Conservation (phyloP, 352 stramenopile species). For the Globisporangium carolinianum region DNA sequence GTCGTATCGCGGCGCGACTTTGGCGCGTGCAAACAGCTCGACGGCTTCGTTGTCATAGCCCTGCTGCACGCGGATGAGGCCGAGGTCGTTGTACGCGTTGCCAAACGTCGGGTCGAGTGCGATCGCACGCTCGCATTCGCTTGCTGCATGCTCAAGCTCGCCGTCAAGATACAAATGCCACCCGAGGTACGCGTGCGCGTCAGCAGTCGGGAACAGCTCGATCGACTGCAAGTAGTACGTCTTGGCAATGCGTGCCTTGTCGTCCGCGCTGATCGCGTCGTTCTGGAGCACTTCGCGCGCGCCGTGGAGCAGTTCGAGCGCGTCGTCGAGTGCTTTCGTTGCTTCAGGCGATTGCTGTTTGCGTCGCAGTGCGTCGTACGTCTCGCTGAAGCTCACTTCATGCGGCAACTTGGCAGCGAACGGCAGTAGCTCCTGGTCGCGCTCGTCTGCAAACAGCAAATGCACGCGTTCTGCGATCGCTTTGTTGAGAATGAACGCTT, state of each 20-base stretch:
- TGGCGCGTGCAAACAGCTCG: slow-evolving; percentile 56
- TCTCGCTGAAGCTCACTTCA: slow-evolving; percentile 35
- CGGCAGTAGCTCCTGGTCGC: slow-evolving; percentile 31
- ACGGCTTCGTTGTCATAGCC: slow-evolving; percentile 47
- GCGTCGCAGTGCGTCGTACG: slow-evolving; percentile 40
- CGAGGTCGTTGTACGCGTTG: slow-evolving; percentile 72
- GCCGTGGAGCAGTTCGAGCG: slow-evolving; percentile 51
- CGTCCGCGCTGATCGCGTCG: slow-evolving; percentile 27
- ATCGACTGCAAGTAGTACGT: slow-evolving; percentile 66
- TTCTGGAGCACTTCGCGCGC: slow-evolving; percentile 38
- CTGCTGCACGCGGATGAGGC: slow-evolving; percentile 53
- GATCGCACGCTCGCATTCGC: slow-evolving; percentile 55
- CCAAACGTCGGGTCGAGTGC: slow-evolving; percentile 60
- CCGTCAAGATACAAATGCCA: slow-evolving; percentile 65
- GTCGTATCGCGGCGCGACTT: slow-evolving; percentile 50
- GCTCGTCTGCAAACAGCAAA: slow-evolving; percentile 43
- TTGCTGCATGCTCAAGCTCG: slow-evolving; percentile 39
- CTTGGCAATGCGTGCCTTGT: slow-evolving; percentile 54
- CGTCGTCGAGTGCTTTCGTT: slow-evolving; percentile 26
- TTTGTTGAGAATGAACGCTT: slow-evolving; percentile 61
- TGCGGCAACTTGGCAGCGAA: slow-evolving; percentile 20
- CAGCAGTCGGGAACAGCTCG: slow-evolving; percentile 53
- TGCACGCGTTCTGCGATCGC: slow-evolving; percentile 57
- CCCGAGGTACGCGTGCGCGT: slow-evolving; percentile 59
- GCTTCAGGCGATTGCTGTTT: slow-evolving; percentile 15